Percentiles rank a stretch among this genome's conserved stretches.
Evolutionary conservation across 2,329 filamentous ascomycete species (phyloP).

Genomic region (Xylariaceae sp.): DNA sequence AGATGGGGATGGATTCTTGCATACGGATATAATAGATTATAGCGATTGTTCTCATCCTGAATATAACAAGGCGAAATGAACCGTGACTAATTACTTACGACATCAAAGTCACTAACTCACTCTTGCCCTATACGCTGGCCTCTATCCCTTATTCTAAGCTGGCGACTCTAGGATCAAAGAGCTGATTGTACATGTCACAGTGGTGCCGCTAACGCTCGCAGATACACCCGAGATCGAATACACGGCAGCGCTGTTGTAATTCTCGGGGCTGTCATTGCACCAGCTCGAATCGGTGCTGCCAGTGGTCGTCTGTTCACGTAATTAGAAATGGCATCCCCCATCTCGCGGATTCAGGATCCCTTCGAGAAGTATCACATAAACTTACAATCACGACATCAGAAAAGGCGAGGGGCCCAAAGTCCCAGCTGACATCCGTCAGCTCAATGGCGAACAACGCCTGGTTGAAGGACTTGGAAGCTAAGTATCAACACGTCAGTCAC

Average conservation of each 20-base stretch:
- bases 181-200: constrained; percentile 38
- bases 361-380: neutral
- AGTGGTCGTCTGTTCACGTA: constrained; percentile 16
- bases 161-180: constrained; percentile 40
- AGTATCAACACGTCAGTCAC: constrained; percentile 9
- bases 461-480: constrained; percentile 32
- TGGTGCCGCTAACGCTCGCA: constrained; percentile 29
- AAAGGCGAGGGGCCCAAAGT: constrained; percentile 35
- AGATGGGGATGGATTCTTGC: too few relatives aligned
- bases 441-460: constrained; percentile 38
- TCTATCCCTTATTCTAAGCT: constrained; percentile 20
- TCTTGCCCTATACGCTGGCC: neutral
- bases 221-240: constrained; percentile 31
- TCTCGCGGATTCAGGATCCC: neutral
- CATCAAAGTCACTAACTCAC: neutral
- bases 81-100: too few relatives aligned
- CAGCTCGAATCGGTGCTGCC: constrained; percentile 26
- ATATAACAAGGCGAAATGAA: too few relatives aligned
- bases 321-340: constrained; percentile 1
- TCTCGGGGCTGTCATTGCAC: constrained; percentile 31
- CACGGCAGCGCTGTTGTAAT: constrained; percentile 32
- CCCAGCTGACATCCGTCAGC: constrained; percentile 33
- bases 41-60: too few relatives aligned
- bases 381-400: constrained; percentile 45
- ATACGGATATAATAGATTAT: too few relatives aligned